Base-by-base conservation (phyloP, 495 filamentous ascomycete species). In the Penicillium samsonianum region DNA sequence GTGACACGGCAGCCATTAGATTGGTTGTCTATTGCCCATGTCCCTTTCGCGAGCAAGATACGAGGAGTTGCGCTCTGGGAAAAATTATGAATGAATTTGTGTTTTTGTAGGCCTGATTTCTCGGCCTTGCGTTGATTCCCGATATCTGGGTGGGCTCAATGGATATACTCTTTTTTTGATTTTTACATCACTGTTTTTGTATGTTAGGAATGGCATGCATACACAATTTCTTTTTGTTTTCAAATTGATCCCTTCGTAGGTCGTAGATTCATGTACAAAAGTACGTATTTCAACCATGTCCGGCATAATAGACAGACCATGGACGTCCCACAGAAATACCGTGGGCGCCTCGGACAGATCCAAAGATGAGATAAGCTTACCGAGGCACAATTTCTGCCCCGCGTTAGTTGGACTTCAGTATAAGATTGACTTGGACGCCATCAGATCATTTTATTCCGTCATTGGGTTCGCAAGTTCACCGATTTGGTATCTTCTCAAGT, bases 161-260 rank as follows among this genome's bases (percentile, higher is more conserved):
- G 76, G 72, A 77, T 76, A 78, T 78, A 76, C 65, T 67, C 60
- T 67, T 65, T 70, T 67, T 65, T 63, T 58, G 68, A 70, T 74
- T 71, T 71, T 64, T 62, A 68, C 66, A 66, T 70, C 67, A 71
- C 62, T 70, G 65, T 67, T 59, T 67, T 51, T 73, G 70, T 75
- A 72, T 74, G 72, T 72, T 73, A 73, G 69, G 62, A 69, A 71
- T 68, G 71, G 67, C 68, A 70, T 69, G 64, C 71, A 77, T 73
- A 71, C 65, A 67, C 65, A 59, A 66, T 71, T 73, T 76, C 65
- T 55, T 68, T 40, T 26, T 38, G 49, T 52, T 52, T 26, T 38
- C 16, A 41, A 49, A n/a, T 19, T 19, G 2, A 3, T 25, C 3
- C 5, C 3, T 8, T 45, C 43, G 6, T 37, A 37, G 14, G 5